Base-by-base conservation (phyloP, 768 basidiomycete species). In the Boletus subcaerulescens region DNA sequence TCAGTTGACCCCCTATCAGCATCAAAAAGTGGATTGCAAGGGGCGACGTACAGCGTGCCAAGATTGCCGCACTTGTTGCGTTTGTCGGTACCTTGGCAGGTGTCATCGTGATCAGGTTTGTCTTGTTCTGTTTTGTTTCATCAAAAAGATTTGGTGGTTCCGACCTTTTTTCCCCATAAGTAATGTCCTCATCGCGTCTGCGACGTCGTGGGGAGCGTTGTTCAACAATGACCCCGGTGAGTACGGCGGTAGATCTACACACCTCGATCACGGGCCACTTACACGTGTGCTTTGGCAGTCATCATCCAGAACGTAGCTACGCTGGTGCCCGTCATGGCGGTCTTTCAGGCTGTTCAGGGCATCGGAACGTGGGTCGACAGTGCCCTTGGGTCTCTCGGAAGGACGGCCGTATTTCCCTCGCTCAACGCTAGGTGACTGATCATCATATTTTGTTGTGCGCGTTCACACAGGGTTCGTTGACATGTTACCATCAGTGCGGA, bases 151-250 rank as follows among this genome's bases (percentile, higher is more conserved):
- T 29, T 29, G 8, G 8, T 29, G 26, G 9, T 29, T 9, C 26
- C 26, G 6, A 29, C 26, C 15, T 18, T 22, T 32, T 36, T 17
- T 13, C 41, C 24, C 4, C 17, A 17, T n/a, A 56, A 81, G 80
- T 48, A 59, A 67, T 1, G 60, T 77, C 53, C 76, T 81, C 53
- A 58, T 80, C 50, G 64, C 73, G 26, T 81, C 75, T 65, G 67
- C 79, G 12, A 59, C 74, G 38, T 69, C 73, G 7, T 86, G 82
- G 81, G 86, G 76, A 11, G 70, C 74, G 50, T 59, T 88, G 17
- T 87, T 87, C 74, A 86, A 85, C 60, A 73, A 75, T 43, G 84
- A 86, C 62, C 71, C 72, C 2, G 55, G 71, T 74, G 55, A 46
- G 71, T 67, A 24, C 40, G 43, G 3, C 14, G 17, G 39, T 3